These are phyloP conservation scores for Xylariaceae sp. DNA, from an alignment of 2,329 filamentous ascomycete species.

Conservation along the genomic window DNA sequence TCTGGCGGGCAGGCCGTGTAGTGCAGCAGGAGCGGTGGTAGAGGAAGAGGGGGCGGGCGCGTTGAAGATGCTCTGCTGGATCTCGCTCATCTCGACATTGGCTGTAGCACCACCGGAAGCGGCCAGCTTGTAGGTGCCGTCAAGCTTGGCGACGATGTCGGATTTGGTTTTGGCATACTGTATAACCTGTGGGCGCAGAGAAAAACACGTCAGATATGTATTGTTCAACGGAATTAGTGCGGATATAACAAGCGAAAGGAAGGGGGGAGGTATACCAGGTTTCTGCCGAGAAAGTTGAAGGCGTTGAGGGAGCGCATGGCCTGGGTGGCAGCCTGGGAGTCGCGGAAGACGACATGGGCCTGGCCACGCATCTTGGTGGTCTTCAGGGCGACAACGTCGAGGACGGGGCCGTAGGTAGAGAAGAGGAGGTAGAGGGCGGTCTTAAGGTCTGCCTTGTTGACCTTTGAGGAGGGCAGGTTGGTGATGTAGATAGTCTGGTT, in stretches of 20 bases:
- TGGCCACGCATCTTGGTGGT: constrained; percentile 93
- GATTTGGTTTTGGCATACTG: constrained; percentile 89
- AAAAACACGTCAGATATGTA: not conserved
- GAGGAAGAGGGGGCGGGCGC: constrained; percentile 55
- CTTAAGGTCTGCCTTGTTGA: constrained; percentile 84
- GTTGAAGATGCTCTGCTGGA: constrained; percentile 79
- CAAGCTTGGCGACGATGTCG: constrained; percentile 82
- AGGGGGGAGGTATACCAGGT: constrained; percentile 63
- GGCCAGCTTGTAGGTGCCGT: constrained; percentile 81
- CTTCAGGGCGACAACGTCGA: constrained; percentile 88
- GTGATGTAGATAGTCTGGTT: constrained; percentile 86
- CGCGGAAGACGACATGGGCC: constrained; percentile 87
- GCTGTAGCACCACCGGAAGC: constrained; percentile 50
- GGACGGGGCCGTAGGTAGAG: constrained; percentile 85
- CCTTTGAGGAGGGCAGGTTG: constrained; percentile 81
- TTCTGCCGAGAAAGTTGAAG: constrained; percentile 78
- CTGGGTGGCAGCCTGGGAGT: constrained; percentile 87
- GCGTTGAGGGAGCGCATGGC: constrained; percentile 88
- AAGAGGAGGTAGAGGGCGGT: constrained; percentile 90
- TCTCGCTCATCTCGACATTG: constrained; percentile 64
- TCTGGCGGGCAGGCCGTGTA: constrained; percentile 45
- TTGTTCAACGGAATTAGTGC: constrained; percentile 4
- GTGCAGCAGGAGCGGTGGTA: constrained; percentile 36
- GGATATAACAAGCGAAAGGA: not conserved
- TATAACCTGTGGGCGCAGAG: constrained; percentile 63